Evolutionary conservation across 129 eudicot species (phyloP), one percentile per base, ranked within the genome.

Genomic region (Arctium minus): DNA sequence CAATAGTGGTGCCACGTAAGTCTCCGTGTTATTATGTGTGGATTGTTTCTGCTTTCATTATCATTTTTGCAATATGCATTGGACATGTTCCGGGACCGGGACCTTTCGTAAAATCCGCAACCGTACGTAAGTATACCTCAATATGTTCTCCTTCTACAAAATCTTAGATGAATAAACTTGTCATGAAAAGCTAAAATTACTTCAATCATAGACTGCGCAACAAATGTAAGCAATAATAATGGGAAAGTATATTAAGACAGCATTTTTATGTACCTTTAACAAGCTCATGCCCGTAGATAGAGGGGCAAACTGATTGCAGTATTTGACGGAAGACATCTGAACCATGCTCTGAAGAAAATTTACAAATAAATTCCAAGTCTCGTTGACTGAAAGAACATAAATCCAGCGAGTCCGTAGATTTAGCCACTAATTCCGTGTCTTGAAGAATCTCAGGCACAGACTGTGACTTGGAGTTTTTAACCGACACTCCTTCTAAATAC

Each of bases 201-300:
- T 79, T 69, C 39, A 68, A 42, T 70, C 17, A n/a, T 17, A 74
- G 22, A 42, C 11, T 74, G 17, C 29, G 60, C 62, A 74, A 9
- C 40, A 74, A 48, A 2, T 36, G 3, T 32, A n/a, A 32, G 70
- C 46, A 53, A 56, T 10, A 76, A 56, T n/a, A 32, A 72, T 60
- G 53, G 4, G 64, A 2, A 35, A 7, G 12, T 53, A 81, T 10
- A 78, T 85, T 65, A 53, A 56, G 76, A 42, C 39, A 17, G 18
- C 37, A 22, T 1, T 11, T 48, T 75, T 74, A 74, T 72, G 65
- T 78, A 95, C 99, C 98, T 93, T 96, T 96, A 84, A 96, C 98
- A 86, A 96, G 99, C 80, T 96, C 99, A 62, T 96, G 99, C 31
- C 99, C 99, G 75, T 93, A 96, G 39, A 96, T 96, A 81, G 99